Conservation (phyloP, 352 stramenopile species). For the Pythium guiyangense region DNA sequence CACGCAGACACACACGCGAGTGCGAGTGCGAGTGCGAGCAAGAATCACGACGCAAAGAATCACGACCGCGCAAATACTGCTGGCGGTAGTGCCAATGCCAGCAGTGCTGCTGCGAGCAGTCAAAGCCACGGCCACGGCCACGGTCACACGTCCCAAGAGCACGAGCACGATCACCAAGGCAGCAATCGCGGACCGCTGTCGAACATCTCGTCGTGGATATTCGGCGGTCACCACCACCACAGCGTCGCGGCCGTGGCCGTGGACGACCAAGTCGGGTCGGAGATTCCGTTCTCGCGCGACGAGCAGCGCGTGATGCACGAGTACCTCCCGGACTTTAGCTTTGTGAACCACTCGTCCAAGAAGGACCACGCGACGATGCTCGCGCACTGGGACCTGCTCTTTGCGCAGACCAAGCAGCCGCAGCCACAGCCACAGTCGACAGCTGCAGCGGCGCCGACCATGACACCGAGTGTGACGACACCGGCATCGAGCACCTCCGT, state of each 20-base stretch:
- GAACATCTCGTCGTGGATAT: too few relatives aligned
- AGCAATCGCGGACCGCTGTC: too few relatives aligned
- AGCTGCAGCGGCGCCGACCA: not conserved
- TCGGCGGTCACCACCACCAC: too few relatives aligned
- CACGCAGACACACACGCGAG: not conserved
- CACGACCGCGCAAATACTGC: not conserved
- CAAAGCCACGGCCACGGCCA: too few relatives aligned
- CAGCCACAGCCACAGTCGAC: not conserved
- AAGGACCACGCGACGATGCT: conserved; percentile 16
- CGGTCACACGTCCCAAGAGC: too few relatives aligned
- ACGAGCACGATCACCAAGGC: too few relatives aligned
- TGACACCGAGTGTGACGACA: too few relatives aligned
- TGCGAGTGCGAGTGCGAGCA: not conserved
- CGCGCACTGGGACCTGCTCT: conserved; percentile 27
- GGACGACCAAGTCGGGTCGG: conserved; percentile 8
- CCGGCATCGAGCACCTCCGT: not conserved
- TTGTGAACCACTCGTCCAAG: conserved; percentile 20
- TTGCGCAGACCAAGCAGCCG: conserved; percentile 14
- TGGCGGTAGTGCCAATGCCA: too few relatives aligned
- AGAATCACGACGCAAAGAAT: not conserved
- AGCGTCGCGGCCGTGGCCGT: conserved; percentile 17
- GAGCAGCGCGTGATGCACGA: too few relatives aligned
- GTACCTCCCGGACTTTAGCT: conserved; percentile 24
- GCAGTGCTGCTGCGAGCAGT: too few relatives aligned
- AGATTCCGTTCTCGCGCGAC: conserved; percentile 13